Evolutionary conservation across 768 basidiomycete species (phyloP).

Genomic region (Lentinula aciculospora): DNA sequence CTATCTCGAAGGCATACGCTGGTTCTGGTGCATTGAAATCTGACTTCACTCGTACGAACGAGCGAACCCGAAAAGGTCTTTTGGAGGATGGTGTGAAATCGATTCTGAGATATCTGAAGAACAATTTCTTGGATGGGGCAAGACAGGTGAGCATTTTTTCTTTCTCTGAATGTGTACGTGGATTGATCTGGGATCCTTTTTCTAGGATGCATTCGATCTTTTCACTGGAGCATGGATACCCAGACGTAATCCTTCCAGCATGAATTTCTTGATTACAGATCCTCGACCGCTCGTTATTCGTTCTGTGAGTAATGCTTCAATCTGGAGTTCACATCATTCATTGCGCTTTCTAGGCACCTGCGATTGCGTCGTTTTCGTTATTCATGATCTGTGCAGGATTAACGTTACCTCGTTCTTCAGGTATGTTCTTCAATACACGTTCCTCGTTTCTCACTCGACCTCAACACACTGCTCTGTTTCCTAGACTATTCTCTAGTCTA

Average conservation of each 20-base stretch:
- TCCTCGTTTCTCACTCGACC: not conserved
- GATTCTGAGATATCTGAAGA: conserved; percentile 81
- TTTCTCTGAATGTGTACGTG: too few species aligned
- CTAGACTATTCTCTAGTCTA: conserved; percentile 82
- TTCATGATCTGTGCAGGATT: conserved; percentile 88
- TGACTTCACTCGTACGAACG: conserved; percentile 92
- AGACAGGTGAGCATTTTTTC: conserved; percentile 75
- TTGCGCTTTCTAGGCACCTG: conserved; percentile 64
- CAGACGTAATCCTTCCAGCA: conserved; percentile 63
- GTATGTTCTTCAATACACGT: conserved; percentile 39
- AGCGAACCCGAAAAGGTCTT: conserved; percentile 73
- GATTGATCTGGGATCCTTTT: not conserved
- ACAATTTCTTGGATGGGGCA: conserved; percentile 95
- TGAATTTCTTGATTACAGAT: conserved; percentile 72
- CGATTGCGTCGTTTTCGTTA: conserved; percentile 69
- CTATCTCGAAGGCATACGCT: conserved; percentile 84
- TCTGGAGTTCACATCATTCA: not conserved
- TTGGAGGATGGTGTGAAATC: conserved; percentile 88
- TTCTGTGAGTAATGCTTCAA: conserved; percentile 49
- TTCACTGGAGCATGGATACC: conserved; percentile 90
- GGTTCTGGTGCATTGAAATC: conserved; percentile 96
- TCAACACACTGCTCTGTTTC: not conserved
- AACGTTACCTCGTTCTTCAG: conserved; percentile 81
- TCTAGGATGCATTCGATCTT: conserved; percentile 91
- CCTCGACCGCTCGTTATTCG: conserved; percentile 77